Conservation (phyloP, 1,284 basidiomycete genomes). For the Heterobasidion annosum region DNA sequence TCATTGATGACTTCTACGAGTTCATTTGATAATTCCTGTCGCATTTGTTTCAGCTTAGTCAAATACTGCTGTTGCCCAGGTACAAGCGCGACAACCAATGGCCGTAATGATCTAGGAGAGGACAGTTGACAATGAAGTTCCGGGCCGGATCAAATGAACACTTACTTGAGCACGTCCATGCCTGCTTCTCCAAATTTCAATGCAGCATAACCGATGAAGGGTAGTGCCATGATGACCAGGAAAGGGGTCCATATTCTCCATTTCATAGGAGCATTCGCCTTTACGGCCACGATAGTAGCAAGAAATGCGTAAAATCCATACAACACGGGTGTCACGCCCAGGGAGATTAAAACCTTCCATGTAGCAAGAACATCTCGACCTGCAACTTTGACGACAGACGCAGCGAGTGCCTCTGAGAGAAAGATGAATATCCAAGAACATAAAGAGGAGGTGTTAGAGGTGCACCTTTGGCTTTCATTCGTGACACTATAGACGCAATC, state of each 20-base stretch:
- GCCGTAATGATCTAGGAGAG: slow-evolving; percentile 72
- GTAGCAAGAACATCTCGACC: slow-evolving; percentile 94
- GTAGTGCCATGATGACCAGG: slow-evolving; percentile 68
- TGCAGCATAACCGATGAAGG: slow-evolving; percentile 89
- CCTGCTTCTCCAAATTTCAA: slow-evolving; percentile 99
- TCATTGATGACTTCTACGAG: slow-evolving; percentile 86
- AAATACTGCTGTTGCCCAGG: slow-evolving; percentile 89
- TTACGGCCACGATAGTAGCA: slow-evolving; percentile 72
- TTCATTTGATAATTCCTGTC: slow-evolving; percentile 78
- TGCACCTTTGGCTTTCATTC: slow-evolving; percentile 85
- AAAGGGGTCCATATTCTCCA: slow-evolving; percentile 79
- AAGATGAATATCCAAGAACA: not conserved
- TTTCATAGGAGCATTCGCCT: slow-evolving; percentile 51
- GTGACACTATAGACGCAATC: slow-evolving; percentile 82
- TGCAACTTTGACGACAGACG: slow-evolving; percentile 92
- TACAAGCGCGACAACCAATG: slow-evolving; percentile 83
- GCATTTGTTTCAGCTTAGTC: slow-evolving; percentile 72
- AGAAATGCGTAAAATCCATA: slow-evolving; percentile 81
- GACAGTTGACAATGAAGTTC: slow-evolving; percentile 2
- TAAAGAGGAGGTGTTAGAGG: not conserved
- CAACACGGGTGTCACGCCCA: slow-evolving; percentile 84
- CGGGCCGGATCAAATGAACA: slow-evolving; percentile 28
- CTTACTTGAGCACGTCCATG: slow-evolving; percentile 94
- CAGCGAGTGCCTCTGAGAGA: slow-evolving; percentile 84
- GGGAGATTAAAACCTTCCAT: slow-evolving; percentile 96